phyloP scores from a whole-genome alignment of 495 filamentous ascomycete species.

The Trichocladium antarcticum region DNA sequence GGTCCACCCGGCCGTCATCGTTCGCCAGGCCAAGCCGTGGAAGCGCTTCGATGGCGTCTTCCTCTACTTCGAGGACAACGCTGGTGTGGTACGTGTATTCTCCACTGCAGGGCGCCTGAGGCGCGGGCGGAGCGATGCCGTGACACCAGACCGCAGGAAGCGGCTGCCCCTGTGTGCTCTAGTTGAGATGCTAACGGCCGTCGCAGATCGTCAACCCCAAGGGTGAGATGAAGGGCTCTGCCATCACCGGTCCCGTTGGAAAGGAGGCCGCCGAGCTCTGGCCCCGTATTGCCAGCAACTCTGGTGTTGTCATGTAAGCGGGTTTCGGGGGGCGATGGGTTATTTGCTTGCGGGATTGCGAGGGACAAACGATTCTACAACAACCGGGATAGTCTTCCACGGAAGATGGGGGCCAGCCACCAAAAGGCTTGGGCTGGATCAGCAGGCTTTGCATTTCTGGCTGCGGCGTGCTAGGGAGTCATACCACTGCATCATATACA shows the following conservation, averaged over 20 bases:
- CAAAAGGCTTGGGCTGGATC: constrained; percentile 21
- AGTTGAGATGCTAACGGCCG: constrained; percentile 6
- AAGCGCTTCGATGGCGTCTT: constrained; percentile 93
- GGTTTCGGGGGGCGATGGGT: constrained; percentile 15
- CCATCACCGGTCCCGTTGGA: constrained; percentile 97
- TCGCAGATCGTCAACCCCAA: constrained; percentile 97
- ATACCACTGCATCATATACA: constrained; percentile 31
- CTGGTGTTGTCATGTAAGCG: constrained; percentile 97
- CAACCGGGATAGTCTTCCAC: constrained; percentile 21
- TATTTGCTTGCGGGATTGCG: constrained; percentile 21
- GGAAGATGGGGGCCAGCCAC: constrained; percentile 16
- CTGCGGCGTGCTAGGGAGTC: constrained; percentile 31
- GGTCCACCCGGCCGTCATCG: constrained; percentile 98
- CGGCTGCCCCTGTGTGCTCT: no score
- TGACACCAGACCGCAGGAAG: background rate
- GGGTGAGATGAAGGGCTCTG: constrained; percentile 99
- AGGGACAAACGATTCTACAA: constrained; percentile 24
- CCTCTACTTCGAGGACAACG: constrained; percentile 99
- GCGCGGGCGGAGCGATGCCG: no score
- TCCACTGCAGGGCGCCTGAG: no score
- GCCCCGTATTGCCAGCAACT: constrained; percentile 99
- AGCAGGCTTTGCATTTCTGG: constrained; percentile 32
- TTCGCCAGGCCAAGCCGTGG: constrained; percentile 98
- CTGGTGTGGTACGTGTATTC: constrained; percentile 72
- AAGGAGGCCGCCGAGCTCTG: constrained; percentile 99